Conservation (phyloP, 768 basidiomycete species). For the Calocera viscosa region DNA sequence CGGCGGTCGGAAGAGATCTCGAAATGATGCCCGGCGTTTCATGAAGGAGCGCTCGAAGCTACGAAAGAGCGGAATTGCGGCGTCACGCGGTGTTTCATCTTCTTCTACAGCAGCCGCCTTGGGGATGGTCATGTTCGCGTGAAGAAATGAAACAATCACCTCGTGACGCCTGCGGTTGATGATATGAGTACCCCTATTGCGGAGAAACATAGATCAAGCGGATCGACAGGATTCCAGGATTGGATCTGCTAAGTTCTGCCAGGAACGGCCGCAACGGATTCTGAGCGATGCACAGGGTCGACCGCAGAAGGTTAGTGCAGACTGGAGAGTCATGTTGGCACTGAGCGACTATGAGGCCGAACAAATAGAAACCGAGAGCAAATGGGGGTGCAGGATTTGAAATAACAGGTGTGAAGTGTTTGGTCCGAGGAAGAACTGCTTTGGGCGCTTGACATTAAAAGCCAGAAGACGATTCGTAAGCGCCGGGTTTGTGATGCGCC, state of each 20-base stretch:
- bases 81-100: too few species aligned
- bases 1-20: too few species aligned
- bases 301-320: neutral
- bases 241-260: neutral
- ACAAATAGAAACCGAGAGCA: neutral
- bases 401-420: neutral
- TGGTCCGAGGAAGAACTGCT: neutral
- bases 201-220: neutral
- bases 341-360: neutral
- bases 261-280: neutral
- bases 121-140: too few species aligned
- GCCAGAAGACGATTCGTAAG: neutral
- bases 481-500: slow-evolving; percentile 6
- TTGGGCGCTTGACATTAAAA: neutral
- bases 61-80: too few species aligned
- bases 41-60: too few species aligned
- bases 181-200: neutral
- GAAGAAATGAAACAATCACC: too few species aligned
- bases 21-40: too few species aligned
- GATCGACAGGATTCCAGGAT: neutral
- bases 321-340: neutral
- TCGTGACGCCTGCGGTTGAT: too few species aligned
- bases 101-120: too few species aligned
- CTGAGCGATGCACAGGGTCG: neutral
- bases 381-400: neutral